phyloP scores from a whole-genome alignment of 176 grass and related monocot species.

The Pontederia paniculata region DNA sequence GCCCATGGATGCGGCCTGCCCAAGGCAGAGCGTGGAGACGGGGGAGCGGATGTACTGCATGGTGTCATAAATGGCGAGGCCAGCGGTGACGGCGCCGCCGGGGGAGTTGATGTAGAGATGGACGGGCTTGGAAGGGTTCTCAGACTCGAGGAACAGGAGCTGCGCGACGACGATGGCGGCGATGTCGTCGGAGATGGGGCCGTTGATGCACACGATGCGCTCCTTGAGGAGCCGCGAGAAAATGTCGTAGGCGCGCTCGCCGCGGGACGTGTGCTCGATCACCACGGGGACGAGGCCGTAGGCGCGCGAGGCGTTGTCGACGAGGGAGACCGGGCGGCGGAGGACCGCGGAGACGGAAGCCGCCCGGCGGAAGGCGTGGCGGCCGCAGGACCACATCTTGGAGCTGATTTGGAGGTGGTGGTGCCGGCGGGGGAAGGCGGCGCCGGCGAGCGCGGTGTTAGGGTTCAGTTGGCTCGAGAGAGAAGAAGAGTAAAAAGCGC shows the following conservation, averaged over 20 bases:
- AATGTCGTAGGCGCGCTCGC: conserved; percentile 71
- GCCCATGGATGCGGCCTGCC: conserved; percentile 89
- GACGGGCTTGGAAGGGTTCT: conserved; percentile 84
- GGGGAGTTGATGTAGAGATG: conserved; percentile 93
- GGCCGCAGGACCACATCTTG: background rate
- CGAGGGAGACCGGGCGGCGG: conserved; percentile 17
- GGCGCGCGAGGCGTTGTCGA: conserved; percentile 10
- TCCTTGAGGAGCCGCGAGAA: conserved; percentile 91
- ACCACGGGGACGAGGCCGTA: conserved; percentile 74
- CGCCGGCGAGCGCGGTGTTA: too few relatives aligned
- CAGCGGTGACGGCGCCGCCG: conserved; percentile 57
- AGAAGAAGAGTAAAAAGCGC: too few relatives aligned
- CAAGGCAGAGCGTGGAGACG: conserved; percentile 82
- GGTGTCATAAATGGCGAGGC: conserved; percentile 90
- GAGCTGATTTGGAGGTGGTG: too few relatives aligned
- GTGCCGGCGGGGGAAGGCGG: too few relatives aligned
- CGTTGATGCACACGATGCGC: conserved; percentile 77
- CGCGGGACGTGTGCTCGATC: conserved; percentile 82
- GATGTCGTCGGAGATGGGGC: conserved; percentile 61
- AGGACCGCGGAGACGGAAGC: background rate
- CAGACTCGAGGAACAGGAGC: conserved; percentile 93
- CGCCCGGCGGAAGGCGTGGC: conserved; percentile 24
- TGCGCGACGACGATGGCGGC: conserved; percentile 74
- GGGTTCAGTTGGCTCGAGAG: too few relatives aligned
- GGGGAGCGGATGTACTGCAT: conserved; percentile 91